Evolutionary conservation across 257 asterid genomes (phyloP), one percentile per base, ranked within the genome.

Genomic region (Datura wrightii): DNA sequence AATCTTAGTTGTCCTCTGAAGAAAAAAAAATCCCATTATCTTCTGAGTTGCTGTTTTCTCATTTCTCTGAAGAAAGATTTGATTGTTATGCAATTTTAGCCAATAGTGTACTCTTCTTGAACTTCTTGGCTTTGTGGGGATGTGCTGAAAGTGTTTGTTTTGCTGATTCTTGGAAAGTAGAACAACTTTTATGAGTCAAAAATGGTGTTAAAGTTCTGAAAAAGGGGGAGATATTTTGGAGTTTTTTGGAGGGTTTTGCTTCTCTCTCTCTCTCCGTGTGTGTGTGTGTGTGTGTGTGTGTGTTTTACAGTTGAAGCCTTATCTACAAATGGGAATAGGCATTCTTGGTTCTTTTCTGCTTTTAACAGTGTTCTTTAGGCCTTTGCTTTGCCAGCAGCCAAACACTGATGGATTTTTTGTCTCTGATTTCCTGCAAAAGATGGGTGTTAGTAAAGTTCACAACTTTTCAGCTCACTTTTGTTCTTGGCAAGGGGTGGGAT

Each of bases 401-500:
- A 92, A 92, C 56, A 91, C 97, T 42, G 98, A 94, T 87, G 98
- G 92, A 83, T 90, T 89, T 13, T 92, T 89, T 87, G 84, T 94
- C 37, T 56, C 86, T 86, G 94, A 90, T 54, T 94, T 94, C 89
- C 82, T 92, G 86, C 85, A 86, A 62, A 87, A 90, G 11, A 92
- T 93, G 97, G 93, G 93, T 48, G 46, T 90, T 59, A 53, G 84
- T 37, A 66, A 83, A 79, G 85, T 82, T 48, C 50, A 88, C 72
- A 90, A 89, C 39, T 91, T 93, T 86, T 88, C 94, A 79, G 92
- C 92, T 53, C 83, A 90, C 14, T 89, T 94, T 66, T 94, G 99
- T 88, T 91, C 92, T 82, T 94, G 97, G 98, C 87, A 86, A 88
- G 94, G 96, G 31, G 93, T 96, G 53, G 81, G 82, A 60, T 96